Conservation (phyloP, 305 asterid species). For the Fraxinus velutina region DNA sequence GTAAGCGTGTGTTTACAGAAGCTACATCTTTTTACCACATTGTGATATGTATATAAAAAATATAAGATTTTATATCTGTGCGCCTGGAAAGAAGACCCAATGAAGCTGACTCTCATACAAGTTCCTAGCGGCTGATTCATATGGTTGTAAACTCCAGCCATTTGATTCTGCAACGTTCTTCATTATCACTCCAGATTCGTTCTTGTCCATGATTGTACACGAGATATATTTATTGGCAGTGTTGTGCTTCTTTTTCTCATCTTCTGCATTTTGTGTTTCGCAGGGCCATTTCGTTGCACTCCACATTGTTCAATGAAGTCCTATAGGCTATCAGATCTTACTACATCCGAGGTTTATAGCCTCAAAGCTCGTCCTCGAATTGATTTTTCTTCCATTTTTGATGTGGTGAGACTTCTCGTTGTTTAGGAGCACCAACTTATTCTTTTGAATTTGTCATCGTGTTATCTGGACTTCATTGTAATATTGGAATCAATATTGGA, state of each 20-base stretch:
- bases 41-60: background rate
- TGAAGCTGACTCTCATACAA: background rate
- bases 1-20: background rate
- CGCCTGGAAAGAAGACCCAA: background rate
- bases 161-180: background rate
- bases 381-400: conserved; percentile 76
- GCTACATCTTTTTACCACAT: background rate
- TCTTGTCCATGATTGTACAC: background rate
- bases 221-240: background rate
- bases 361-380: conserved; percentile 92
- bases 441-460: background rate
- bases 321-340: conserved; percentile 76
- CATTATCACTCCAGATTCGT: background rate
- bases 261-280: conserved; percentile 21
- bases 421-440: background rate
- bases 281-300: conserved; percentile 47
- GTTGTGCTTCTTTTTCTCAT: conserved; percentile 4
- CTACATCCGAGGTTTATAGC: conserved; percentile 65
- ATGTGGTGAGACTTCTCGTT: conserved; percentile 54
- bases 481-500: conserved; percentile 11
- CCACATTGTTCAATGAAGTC: conserved; percentile 76
- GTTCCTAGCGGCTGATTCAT: background rate
- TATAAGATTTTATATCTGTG: background rate
- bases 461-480: conserved; percentile 7
- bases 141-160: background rate